A percentile compares a stretch with the other conserved stretches of the same genome.
Conservation (phyloP, 352 stramenopile species). For the Pythium sukuiense region DNA sequence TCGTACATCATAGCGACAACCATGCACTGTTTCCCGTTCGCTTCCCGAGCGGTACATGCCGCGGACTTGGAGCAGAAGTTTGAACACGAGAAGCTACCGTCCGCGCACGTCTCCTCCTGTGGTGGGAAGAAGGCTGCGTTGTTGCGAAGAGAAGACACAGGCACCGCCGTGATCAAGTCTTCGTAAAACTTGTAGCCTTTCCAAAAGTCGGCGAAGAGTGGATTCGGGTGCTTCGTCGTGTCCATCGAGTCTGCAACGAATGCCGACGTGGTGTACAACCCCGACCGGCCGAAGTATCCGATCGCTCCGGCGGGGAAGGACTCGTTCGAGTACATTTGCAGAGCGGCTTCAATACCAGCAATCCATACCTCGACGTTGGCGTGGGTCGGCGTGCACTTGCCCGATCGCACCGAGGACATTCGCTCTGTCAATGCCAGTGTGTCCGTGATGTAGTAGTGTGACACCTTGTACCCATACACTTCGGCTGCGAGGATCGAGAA, state of each 20-base stretch:
- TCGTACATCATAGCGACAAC: conserved; percentile 41
- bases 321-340: conserved; percentile 56
- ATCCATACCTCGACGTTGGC: conserved; percentile 60
- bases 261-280: conserved; percentile 46
- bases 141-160: conserved; percentile 26
- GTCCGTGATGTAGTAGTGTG: conserved; percentile 22
- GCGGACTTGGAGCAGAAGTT: conserved; percentile 41
- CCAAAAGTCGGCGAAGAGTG: conserved; percentile 49
- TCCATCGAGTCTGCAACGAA: conserved; percentile 30
- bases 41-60: conserved; percentile 33
- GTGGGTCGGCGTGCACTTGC: conserved; percentile 52
- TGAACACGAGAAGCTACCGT: conserved; percentile 43
- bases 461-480: conserved; percentile 36
- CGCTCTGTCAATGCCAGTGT: conserved; percentile 26
- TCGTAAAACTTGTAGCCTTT: conserved; percentile 45
- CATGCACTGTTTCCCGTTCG: conserved; percentile 34
- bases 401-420: conserved; percentile 34
- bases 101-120: conserved; percentile 23
- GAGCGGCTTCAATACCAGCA: conserved; percentile 28
- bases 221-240: conserved; percentile 1
- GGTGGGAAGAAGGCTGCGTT: conserved; percentile 39
- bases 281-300: conserved; percentile 43
- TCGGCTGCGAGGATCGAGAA: conserved; percentile 49
- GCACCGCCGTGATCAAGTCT: conserved; percentile 35
- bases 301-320: conserved; percentile 35